Conservation (phyloP, 164 flowering plant species). For the Liriodendron chinense region DNA sequence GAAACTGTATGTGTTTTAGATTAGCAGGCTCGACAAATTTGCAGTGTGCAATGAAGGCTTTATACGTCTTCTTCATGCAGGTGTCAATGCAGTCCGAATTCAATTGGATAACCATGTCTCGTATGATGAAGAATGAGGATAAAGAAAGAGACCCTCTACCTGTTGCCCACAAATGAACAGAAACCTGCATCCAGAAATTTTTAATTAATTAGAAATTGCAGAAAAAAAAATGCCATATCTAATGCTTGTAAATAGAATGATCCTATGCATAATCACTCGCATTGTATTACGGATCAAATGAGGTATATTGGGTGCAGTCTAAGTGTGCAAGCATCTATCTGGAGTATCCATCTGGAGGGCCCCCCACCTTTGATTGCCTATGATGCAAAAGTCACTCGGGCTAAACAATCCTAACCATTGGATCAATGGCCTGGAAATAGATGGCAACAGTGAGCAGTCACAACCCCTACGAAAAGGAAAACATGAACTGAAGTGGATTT, state of each 20-base stretch:
- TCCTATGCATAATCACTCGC: too few species aligned
- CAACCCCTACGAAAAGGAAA: too few species aligned
- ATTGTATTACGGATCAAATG: too few species aligned
- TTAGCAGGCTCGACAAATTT: conserved; percentile 48
- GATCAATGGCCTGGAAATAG: neutral
- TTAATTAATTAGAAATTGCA: neutral
- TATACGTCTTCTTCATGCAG: conserved; percentile 57
- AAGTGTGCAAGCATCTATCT: too few species aligned
- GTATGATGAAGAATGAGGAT: conserved; percentile 51
- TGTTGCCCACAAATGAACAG: conserved; percentile 83
- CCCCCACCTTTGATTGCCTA: neutral
- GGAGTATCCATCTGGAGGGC: neutral
- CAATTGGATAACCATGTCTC: conserved; percentile 43
- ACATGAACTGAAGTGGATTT: too few species aligned
- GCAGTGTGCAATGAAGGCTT: conserved; percentile 56
- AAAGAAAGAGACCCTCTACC: conserved; percentile 53
- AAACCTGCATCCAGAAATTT: conserved; percentile 46
- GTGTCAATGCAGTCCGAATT: conserved; percentile 43
- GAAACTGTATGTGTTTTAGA: conserved; percentile 45
- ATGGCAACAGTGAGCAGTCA: neutral
- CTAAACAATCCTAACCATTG: neutral
- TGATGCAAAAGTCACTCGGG: neutral
- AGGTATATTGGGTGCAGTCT: too few species aligned
- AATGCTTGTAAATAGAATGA: too few species aligned
- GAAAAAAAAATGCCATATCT: neutral